Base-by-base conservation (phyloP, 371 early-diverging fungal species). In the Mortierella sp. region DNA sequence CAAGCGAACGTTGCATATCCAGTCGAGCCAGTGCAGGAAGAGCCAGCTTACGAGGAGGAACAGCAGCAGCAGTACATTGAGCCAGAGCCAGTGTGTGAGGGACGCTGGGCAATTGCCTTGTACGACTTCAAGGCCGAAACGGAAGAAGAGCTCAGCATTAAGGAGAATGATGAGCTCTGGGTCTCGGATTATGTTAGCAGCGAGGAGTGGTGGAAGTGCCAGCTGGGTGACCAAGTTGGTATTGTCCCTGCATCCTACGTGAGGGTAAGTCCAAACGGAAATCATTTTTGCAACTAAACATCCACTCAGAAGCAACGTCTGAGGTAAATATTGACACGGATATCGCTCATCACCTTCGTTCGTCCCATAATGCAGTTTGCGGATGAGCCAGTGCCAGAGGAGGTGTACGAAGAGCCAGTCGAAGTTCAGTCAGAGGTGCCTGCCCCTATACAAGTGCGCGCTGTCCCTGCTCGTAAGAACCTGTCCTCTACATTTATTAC, bases 201-300 rank as follows among this genome's bases (percentile, higher is more conserved):
- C 60, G 84, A 90, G 14, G 94, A 93, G 19, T 94, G 94, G 95
- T 90, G 90, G 90, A 86, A 80, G 49, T 85, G 87, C 17, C 72
- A 82, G 28, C 49, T 80, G 41, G 72, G 60, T 12, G 64, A 79
- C 79, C 71, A 81, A 51, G 72, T 79, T 14, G 88, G 88, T 48
- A 79, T 88, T 32, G 84, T 88, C 15, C 88, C 88, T 24, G 83
- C 84, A 14, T 72, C 85, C 2, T 88, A 88, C 50, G 78, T 86
- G 30, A 64, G 65, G 49, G 79, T 79, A 68, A 54, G 79, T 63
- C 0, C 14, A 14, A 1, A 34, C 37, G 37, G 11, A 14, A 34
- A 34, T 41, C 34, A n/a, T n/a, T n/a, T n/a, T n/a, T n/a, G n/a
- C n/a, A n/a, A n/a, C n/a, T n/a, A n/a, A n/a, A n/a, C n/a, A n/a